Evolutionary conservation across 768 basidiomycete species (phyloP).

Genomic region (Naganishia kalamii): DNA sequence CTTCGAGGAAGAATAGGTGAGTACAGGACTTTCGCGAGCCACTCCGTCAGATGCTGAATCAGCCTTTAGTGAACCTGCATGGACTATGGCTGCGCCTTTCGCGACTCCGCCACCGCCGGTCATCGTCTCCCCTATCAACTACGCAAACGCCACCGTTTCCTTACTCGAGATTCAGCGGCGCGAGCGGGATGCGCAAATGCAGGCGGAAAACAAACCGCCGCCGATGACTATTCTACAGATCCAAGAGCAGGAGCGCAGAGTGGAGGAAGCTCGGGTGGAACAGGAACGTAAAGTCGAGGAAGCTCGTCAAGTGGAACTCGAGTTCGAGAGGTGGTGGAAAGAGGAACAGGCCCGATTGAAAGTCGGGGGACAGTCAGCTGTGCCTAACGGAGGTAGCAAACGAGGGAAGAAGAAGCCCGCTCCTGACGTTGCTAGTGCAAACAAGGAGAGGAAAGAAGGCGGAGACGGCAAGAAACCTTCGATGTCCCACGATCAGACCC

Average conservation of each 20-base stretch:
- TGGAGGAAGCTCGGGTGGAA: too few species aligned
- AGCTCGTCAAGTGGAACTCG: slow-evolving; percentile 55
- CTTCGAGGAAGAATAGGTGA: slow-evolving; percentile 28
- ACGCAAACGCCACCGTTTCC: slow-evolving; percentile 51
- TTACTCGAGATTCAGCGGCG: slow-evolving; percentile 78
- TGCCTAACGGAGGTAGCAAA: neutral
- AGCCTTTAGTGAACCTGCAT: slow-evolving; percentile 51
- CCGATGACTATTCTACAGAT: slow-evolving; percentile 70
- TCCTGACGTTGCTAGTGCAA: neutral
- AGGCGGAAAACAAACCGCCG: slow-evolving; percentile 51
- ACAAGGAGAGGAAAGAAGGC: neutral
- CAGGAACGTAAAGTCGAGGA: slow-evolving; percentile 55
- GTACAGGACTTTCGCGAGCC: slow-evolving; percentile 16
- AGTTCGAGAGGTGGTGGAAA: slow-evolving; percentile 85
- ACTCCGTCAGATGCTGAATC: neutral
- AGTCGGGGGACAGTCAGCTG: neutral
- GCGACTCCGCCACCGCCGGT: slow-evolving; percentile 49
- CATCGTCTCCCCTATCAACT: slow-evolving; percentile 35
- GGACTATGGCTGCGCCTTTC: slow-evolving; percentile 49
- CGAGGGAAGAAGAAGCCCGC: neutral
- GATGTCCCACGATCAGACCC: neutral
- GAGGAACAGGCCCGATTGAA: slow-evolving; percentile 53
- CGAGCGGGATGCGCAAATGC: slow-evolving; percentile 54
- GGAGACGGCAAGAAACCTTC: neutral
- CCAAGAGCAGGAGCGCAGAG: slow-evolving; percentile 72